Base-by-base conservation (phyloP, 257 asterid genomes). In the Solanum stenotomum region DNA sequence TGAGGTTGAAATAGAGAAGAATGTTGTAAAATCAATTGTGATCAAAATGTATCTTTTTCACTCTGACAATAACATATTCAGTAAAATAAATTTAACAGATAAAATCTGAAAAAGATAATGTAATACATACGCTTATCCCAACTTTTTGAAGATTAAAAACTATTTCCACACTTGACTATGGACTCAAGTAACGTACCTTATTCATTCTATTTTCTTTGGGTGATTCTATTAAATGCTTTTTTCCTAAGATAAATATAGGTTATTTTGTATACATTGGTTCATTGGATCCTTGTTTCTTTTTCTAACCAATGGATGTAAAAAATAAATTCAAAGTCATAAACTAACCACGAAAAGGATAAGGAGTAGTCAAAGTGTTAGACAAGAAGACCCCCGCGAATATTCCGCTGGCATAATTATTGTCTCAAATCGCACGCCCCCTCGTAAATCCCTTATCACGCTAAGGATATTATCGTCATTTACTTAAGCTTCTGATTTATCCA, bases 341-440 rank as follows among this genome's bases (percentile, higher is more conserved):
- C 72, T 42, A 83, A 88, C 92, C 85, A 79, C 89, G 63, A 85
- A 89, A 77, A 88, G 38, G 79, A 87, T 86, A 31, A 35, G 49
- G 87, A 40, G 84, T 83, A n/a, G 90, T 89, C 92, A 91, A 91
- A 91, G 2, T 52, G 31, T 46, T 89, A 10, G 92, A 88, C 89
- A 87, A 89, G 31, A 65, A 49, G 79, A 15, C 74, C 59, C 85
- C 75, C 89, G 90, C 93, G 89, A 89, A 89, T 91, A 91, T 91
- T 88, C 91, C 90, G 91, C 90, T 68, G 78, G 85, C 89, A 82
- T 84, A 87, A 84, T 89, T 79, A 89, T 90, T 81, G 86, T 82
- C 90, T 63, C 84, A 87, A 82, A 44, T 74, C 87, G 70, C 75
- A 74, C 83, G 70, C 84, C 68, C 63, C 87, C 75, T 86, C 84